Conservation (phyloP, 768 basidiomycete species). For the Pisolithus marmoratus region DNA sequence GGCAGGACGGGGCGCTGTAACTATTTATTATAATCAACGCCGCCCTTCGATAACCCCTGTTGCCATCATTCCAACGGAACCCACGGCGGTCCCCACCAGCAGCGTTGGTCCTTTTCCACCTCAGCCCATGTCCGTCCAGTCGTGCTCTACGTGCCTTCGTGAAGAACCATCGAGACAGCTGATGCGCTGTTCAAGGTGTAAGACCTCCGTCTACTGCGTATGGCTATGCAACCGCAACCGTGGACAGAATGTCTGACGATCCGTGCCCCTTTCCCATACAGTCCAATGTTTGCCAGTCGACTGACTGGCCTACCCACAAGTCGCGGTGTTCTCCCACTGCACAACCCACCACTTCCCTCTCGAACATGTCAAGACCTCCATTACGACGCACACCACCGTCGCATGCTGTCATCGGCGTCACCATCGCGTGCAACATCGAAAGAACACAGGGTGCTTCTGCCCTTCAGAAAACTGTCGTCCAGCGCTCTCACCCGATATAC, state of each 20-base stretch:
- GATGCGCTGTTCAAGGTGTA: conserved; percentile 25
- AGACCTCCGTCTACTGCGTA: conserved; percentile 19
- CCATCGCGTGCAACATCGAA: conserved; percentile 20
- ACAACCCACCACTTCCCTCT: background rate
- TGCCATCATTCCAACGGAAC: too few relatives aligned
- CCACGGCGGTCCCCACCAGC: too few relatives aligned
- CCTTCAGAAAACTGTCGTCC: conserved; percentile 17
- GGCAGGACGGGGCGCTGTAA: too few relatives aligned
- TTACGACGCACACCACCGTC: background rate
- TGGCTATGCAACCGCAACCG: background rate
- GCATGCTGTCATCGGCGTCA: conserved; percentile 13
- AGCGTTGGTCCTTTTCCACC: too few relatives aligned
- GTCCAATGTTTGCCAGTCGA: conserved; percentile 21
- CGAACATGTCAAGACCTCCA: background rate
- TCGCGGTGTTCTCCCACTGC: conserved; percentile 5
- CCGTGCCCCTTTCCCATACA: background rate
- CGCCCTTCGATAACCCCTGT: too few relatives aligned
- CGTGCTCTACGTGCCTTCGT: conserved; percentile 10
- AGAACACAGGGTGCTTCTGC: conserved; percentile 15
- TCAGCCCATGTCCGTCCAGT: background rate
- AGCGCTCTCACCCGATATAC: conserved; percentile 22
- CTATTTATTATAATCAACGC: too few relatives aligned
- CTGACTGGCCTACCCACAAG: conserved; percentile 21
- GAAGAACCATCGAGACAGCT: conserved; percentile 11
- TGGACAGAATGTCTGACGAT: background rate